phyloP scores from a whole-genome alignment of 148 eudicot species.

The Arbutus unedo region DNA sequence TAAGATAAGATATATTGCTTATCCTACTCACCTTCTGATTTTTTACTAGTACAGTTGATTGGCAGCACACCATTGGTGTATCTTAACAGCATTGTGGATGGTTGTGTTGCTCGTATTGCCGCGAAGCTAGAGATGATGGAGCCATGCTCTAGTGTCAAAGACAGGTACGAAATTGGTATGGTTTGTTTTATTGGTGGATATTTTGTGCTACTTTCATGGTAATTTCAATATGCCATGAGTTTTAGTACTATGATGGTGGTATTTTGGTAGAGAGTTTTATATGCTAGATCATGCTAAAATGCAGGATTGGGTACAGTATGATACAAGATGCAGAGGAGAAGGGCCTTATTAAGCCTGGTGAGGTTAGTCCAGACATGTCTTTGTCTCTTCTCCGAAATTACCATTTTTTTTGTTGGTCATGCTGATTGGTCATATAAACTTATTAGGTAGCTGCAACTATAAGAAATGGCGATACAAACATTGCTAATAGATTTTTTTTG shows the following conservation, averaged over 20 bases:
- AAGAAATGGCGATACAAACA: too few relatives aligned
- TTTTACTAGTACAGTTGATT: conserved; percentile 42
- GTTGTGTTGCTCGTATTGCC: conserved; percentile 71
- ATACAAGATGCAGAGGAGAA: conserved; percentile 82
- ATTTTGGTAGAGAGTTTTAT: too few relatives aligned
- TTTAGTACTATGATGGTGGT: too few relatives aligned
- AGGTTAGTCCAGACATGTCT: conserved; percentile 38
- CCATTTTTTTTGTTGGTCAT: not conserved
- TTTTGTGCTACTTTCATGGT: not conserved
- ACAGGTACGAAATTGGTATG: conserved; percentile 4
- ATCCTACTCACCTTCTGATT: not conserved
- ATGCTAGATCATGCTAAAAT: not conserved
- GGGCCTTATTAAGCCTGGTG: conserved; percentile 74
- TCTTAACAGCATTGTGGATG: conserved; percentile 65
- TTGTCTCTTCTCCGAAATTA: not conserved
- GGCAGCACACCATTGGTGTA: conserved; percentile 83
- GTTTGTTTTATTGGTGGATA: too few relatives aligned
- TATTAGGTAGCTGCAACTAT: too few relatives aligned
- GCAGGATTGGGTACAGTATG: conserved; percentile 73
- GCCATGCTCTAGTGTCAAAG: conserved; percentile 80
- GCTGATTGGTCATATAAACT: too few relatives aligned
- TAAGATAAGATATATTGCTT: not conserved
- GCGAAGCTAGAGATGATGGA: conserved; percentile 83
- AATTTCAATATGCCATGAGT: too few relatives aligned
- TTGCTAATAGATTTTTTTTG: too few relatives aligned